phyloP scores from a whole-genome alignment of 78 protist genomes.

The Dictyostelium capitatum region DNA sequence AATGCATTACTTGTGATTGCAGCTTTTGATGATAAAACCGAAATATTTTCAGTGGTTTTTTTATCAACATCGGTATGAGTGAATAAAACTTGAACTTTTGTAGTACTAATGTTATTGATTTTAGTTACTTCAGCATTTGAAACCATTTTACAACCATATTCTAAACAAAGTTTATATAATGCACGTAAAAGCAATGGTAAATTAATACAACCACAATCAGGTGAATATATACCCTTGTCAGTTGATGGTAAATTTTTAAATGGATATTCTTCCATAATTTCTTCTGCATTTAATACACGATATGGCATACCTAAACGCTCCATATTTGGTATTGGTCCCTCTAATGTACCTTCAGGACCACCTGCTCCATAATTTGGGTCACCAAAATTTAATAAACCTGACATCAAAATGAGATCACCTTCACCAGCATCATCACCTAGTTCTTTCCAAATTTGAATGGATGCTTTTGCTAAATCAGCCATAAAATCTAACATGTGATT shows the following conservation, averaged over 20 bases:
- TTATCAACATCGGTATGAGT: not conserved
- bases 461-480: not conserved
- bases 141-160: conserved; percentile 21
- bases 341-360: conserved; percentile 38
- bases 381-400: conserved; percentile 28
- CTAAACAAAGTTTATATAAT: not conserved
- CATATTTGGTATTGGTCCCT: conserved; percentile 6
- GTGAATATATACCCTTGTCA: not conserved
- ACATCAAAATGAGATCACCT: conserved; percentile 6
- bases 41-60: not conserved
- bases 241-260: not conserved
- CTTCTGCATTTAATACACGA: not conserved
- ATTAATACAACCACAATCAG: conserved; percentile 13
- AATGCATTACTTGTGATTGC: not conserved
- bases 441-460: conserved; percentile 17
- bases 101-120: not conserved
- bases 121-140: not conserved
- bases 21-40: not conserved
- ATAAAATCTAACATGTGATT: not conserved
- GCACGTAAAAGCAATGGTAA: conserved; percentile 16
- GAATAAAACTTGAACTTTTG: not conserved
- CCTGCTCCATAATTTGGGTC: conserved; percentile 40
- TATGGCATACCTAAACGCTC: conserved; percentile 10
- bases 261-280: conserved; percentile 34
- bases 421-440: not conserved